phyloP scores from a whole-genome alignment of 1,284 basidiomycete genomes.

The Polyporus tsugae region DNA sequence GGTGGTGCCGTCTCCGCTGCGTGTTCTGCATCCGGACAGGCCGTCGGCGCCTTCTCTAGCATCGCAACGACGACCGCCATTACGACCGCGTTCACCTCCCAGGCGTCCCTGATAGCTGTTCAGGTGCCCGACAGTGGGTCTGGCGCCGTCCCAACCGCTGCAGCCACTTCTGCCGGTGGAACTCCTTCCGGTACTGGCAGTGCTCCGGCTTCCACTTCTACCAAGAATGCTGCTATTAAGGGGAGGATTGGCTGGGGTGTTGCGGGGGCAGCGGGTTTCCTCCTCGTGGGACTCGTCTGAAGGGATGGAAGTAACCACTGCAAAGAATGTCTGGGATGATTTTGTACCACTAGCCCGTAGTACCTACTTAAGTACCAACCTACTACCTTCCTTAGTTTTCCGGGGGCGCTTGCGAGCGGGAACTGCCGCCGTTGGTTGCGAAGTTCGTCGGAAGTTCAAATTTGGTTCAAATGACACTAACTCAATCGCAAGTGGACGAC shows the following conservation, averaged over 20 bases:
- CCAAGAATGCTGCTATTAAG: not conserved
- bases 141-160: not conserved
- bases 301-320: not conserved
- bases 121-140: not conserved
- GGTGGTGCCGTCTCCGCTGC: not conserved
- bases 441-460: not conserved
- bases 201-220: not conserved
- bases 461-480: not conserved
- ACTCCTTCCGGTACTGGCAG: not conserved
- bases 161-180: not conserved
- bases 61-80: not conserved
- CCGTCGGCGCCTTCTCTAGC: not conserved
- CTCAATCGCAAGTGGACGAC: not conserved
- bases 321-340: not conserved
- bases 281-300: not conserved
- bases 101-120: not conserved
- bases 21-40: not conserved
- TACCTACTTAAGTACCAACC: too few relatives aligned
- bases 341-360: not conserved
- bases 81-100: not conserved
- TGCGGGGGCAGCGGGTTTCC: not conserved
- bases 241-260: not conserved
- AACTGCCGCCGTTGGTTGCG: not conserved
- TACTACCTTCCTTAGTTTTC: not conserved
- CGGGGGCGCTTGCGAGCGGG: not conserved